Conservation (phyloP, 306 rosid species). For the Pterocarpus santalinus region DNA sequence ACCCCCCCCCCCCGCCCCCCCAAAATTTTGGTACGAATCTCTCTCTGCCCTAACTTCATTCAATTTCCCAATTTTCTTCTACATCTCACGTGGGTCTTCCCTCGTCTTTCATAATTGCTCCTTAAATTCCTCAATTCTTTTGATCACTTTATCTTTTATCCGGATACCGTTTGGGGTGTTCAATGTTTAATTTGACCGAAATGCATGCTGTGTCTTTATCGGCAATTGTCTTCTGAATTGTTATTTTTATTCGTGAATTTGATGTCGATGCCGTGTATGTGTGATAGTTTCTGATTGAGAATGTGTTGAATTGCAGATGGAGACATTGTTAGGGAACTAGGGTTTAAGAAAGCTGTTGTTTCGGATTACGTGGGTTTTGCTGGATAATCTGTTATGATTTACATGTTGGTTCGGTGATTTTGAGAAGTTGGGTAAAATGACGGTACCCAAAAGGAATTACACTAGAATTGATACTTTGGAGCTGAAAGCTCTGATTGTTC, state of each 20-base stretch:
- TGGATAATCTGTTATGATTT: conserved; percentile 47
- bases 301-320: conserved; percentile 55
- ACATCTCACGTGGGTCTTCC: conserved; percentile 12
- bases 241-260: conserved; percentile 14
- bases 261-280: neutral
- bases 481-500: conserved; percentile 76
- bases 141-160: neutral
- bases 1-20: too few species aligned
- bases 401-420: conserved; percentile 45
- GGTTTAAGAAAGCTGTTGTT: conserved; percentile 61
- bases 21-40: conserved; percentile 46
- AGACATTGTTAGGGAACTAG: conserved; percentile 52
- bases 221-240: conserved; percentile 22
- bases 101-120: conserved; percentile 6
- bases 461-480: conserved; percentile 74
- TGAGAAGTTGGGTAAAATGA: conserved; percentile 46
- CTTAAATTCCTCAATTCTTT: neutral
- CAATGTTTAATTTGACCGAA: conserved; percentile 10
- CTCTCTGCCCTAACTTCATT: conserved; percentile 9
- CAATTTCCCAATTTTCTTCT: conserved; percentile 40
- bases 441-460: conserved; percentile 57
- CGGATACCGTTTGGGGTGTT: neutral
- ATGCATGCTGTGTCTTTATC: neutral
- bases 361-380: conserved; percentile 55
- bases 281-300: conserved; percentile 46